Evolutionary conservation across 78 protist genomes (phyloP).

Genomic region (Isochrysis galbana): DNA sequence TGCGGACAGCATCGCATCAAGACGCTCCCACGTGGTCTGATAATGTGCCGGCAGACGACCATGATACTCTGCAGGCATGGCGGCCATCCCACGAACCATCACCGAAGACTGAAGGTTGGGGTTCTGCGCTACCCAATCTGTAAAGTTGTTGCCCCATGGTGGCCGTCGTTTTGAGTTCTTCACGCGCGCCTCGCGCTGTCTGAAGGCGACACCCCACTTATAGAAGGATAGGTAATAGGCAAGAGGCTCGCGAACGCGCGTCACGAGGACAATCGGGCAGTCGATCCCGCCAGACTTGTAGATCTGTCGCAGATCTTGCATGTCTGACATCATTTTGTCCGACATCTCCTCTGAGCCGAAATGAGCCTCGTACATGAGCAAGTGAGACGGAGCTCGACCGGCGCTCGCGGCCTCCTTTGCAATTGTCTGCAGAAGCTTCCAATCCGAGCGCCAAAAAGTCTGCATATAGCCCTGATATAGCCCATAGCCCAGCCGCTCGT

Average conservation of each 20-base stretch:
- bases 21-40: background rate
- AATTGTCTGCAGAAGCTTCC: background rate
- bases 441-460: background rate
- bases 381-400: background rate
- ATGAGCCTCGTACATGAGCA: background rate
- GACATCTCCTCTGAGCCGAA: background rate
- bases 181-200: background rate
- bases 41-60: background rate
- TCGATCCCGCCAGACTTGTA: background rate
- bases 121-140: background rate
- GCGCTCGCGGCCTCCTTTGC: background rate
- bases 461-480: slow-evolving; percentile 13
- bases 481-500: background rate
- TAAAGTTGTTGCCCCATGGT: background rate
- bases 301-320: background rate
- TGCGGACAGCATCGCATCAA: background rate
- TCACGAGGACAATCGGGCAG: background rate
- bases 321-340: background rate
- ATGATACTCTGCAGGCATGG: background rate
- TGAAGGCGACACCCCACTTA: background rate
- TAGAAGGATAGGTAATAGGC: background rate
- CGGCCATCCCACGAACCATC: background rate
- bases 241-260: background rate
- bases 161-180: background rate
- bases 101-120: slow-evolving; percentile 5